Conservation (phyloP, 345 rosid genomes). For the Arabidopsis arenosa region DNA sequence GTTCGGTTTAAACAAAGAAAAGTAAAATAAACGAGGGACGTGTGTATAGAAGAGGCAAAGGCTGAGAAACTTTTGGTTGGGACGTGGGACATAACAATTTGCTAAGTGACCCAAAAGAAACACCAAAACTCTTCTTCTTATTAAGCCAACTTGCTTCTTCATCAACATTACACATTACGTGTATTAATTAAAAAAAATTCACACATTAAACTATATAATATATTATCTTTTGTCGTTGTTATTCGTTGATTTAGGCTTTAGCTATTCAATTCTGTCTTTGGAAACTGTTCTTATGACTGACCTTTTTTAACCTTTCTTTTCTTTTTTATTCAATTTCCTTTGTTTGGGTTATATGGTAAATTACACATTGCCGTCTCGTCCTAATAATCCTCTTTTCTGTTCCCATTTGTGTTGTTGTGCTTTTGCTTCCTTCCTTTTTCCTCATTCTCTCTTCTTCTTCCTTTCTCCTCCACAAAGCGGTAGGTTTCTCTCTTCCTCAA, state of each 20-base stretch:
- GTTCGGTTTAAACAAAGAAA: background rate
- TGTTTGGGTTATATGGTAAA: conserved; percentile 35
- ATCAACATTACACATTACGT: conserved; percentile 3
- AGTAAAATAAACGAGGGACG: conserved; percentile 28
- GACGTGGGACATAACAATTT: conserved; percentile 20
- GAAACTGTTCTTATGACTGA: conserved; percentile 34
- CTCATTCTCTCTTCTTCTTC: conserved; percentile 15
- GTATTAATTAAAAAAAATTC: background rate
- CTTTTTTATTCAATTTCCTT: background rate
- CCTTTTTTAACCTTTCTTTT: conserved; percentile 9
- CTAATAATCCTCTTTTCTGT: conserved; percentile 41
- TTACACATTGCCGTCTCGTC: conserved; percentile 39
- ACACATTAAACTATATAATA: background rate
- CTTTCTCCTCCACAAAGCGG: conserved; percentile 29
- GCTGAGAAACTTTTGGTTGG: conserved; percentile 22
- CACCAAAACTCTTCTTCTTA: background rate
- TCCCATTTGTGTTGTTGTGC: conserved; percentile 34
- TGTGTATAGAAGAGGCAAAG: conserved; percentile 35
- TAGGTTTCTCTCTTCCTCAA: conserved; percentile 11
- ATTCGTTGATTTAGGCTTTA: conserved; percentile 32
- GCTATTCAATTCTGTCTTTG: conserved; percentile 32
- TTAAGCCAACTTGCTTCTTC: conserved; percentile 21
- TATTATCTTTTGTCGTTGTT: background rate
- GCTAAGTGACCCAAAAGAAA: background rate
- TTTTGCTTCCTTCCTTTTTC: conserved; percentile 14